These are phyloP conservation scores for Gracilaria vermiculophylla DNA, from an alignment of 23 red algal genomes.

Conservation along the genomic window DNA sequence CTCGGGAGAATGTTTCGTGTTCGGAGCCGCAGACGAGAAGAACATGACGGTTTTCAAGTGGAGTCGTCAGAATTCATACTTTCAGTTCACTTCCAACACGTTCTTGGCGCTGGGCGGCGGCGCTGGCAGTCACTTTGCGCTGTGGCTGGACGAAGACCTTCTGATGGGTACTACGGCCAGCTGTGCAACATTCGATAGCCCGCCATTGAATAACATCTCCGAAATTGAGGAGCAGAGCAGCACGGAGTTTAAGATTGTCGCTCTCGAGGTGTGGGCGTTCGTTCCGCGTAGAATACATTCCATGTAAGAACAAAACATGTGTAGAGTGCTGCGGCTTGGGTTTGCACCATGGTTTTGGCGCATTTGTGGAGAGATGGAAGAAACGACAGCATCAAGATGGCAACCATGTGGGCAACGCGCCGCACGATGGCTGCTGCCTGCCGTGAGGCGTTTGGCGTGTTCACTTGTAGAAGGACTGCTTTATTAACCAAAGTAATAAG, in stretches of 20 bases:
- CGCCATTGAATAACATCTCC: conserved; percentile 38
- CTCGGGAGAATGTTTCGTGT: conserved; percentile 95
- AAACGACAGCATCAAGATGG: too few relatives aligned
- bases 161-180: conserved; percentile 75
- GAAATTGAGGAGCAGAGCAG: conserved; percentile 3
- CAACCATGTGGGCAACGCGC: too few relatives aligned
- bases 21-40: conserved; percentile 42
- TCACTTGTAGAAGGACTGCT: too few relatives aligned
- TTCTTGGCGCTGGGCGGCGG: conserved; percentile 91
- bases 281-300: conserved; percentile 45
- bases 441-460: too few relatives aligned
- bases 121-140: conserved; percentile 82
- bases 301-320: neutral
- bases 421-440: too few relatives aligned
- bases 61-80: conserved; percentile 75
- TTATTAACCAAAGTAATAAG: too few relatives aligned
- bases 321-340: too few relatives aligned
- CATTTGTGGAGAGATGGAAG: too few relatives aligned
- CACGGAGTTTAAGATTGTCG: conserved; percentile 61
- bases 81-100: conserved; percentile 78
- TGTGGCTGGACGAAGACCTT: conserved; percentile 90
- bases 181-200: conserved; percentile 90
- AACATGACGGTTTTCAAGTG: conserved; percentile 63
- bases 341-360: too few relatives aligned
- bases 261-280: conserved; percentile 60